Evolutionary conservation across 2,329 filamentous ascomycete genomes (phyloP).

Genomic region (Trichoderma sp.): DNA sequence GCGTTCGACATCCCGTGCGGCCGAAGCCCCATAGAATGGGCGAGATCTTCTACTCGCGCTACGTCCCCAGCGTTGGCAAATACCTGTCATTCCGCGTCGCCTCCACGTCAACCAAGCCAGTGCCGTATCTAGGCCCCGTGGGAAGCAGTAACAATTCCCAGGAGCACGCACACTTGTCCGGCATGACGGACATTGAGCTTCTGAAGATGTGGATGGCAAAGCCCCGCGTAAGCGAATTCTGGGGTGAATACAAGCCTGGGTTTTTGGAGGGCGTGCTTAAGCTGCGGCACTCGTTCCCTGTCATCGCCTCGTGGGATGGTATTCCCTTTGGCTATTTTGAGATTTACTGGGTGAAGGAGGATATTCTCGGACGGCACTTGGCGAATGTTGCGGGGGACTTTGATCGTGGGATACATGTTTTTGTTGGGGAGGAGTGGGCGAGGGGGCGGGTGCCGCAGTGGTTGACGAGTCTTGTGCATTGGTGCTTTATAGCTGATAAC

Average conservation of each 20-base stretch:
- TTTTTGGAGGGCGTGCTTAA: conserved; percentile 67
- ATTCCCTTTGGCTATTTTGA: conserved; percentile 97
- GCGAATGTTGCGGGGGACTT: conserved; percentile 68
- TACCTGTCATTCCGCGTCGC: conserved; percentile 89
- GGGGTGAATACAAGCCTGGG: conserved; percentile 65
- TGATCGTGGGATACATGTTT: conserved; percentile 82
- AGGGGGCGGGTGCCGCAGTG: conserved; percentile 78
- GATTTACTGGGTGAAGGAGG: conserved; percentile 97
- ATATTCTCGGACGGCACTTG: conserved; percentile 68
- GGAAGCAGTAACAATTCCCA: conserved; percentile 36
- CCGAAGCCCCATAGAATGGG: conserved; percentile 88
- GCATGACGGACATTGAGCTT: conserved; percentile 54
- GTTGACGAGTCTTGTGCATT: conserved; percentile 85
- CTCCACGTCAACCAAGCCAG: conserved; percentile 61
- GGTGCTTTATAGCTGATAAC: conserved; percentile 72
- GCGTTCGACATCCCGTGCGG: conserved; percentile 78
- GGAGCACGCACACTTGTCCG: conserved; percentile 40
- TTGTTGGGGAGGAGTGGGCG: conserved; percentile 91
- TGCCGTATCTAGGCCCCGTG: conserved; percentile 61
- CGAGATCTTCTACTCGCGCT: conserved; percentile 87
- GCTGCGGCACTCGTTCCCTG: conserved; percentile 77
- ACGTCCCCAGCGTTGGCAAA: conserved; percentile 74
- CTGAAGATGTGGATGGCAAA: conserved; percentile 87
- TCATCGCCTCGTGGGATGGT: conserved; percentile 90
- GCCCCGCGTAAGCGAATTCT: conserved; percentile 78